phyloP scores from a whole-genome alignment of 176 grass and related monocot genomes.

The Oryza nivara region DNA sequence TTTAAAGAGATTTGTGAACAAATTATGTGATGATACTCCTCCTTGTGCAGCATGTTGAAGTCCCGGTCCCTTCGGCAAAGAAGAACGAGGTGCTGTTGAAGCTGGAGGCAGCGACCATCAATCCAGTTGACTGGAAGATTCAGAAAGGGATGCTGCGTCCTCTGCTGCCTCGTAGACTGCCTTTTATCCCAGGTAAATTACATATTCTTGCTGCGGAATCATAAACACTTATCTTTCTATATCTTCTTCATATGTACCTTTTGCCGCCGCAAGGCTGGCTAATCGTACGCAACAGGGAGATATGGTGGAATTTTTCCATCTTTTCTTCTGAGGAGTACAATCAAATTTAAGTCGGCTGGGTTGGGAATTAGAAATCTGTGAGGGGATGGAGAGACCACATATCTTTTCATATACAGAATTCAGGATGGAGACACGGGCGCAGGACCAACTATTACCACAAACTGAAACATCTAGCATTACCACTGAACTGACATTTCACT shows the following conservation, averaged over 20 bases:
- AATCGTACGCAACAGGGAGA: too few relatives aligned
- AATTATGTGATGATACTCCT: background rate
- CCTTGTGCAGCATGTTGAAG: slow-evolving; percentile 60
- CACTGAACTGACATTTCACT: background rate
- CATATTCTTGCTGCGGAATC: background rate
- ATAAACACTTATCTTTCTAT: background rate
- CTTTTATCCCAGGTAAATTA: slow-evolving; percentile 77
- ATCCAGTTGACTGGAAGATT: slow-evolving; percentile 79
- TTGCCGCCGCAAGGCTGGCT: too few relatives aligned
- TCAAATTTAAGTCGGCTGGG: background rate
- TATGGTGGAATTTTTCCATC: too few relatives aligned
- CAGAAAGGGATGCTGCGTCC: slow-evolving; percentile 62
- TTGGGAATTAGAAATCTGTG: background rate
- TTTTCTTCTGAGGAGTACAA: background rate
- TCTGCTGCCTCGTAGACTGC: slow-evolving; percentile 58
- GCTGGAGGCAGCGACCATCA: slow-evolving; percentile 69
- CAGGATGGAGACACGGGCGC: too few relatives aligned
- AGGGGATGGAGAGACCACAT: background rate
- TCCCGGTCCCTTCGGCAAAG: slow-evolving; percentile 54
- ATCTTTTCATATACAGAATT: background rate
- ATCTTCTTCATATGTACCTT: background rate
- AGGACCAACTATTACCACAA: too few relatives aligned
- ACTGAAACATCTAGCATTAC: too few relatives aligned
- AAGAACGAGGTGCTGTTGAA: slow-evolving; percentile 66
- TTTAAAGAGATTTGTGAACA: background rate